Base-by-base conservation (phyloP, 352 stramenopile species). In the Phytophthora quininea region DNA sequence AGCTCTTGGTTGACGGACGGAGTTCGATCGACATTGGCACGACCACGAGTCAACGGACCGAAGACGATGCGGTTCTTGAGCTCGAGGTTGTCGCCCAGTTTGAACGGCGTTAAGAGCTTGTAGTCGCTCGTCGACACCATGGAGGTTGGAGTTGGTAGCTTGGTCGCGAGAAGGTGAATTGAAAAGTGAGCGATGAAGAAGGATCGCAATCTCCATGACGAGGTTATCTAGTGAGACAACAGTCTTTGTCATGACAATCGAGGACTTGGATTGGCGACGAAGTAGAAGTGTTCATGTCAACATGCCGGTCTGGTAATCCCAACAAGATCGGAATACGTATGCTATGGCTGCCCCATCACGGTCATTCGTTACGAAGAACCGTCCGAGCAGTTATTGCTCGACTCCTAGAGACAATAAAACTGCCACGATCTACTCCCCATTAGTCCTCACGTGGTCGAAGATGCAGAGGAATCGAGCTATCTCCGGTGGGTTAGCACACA, bases 401-500 rank as follows among this genome's bases (percentile, higher is more conserved):
- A 24, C 19, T 24, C 19, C 19, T 24, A 24, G 19, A 24, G 19
- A 24, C 19, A 24, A 24, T 24, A 24, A 24, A 24, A 24, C 19
- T 24, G 19, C 19, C 19, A 24, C 19, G 19, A 24, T 24, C 19
- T 24, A 24, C 19, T 24, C 19, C 19, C 19, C 19, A 24, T 24
- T 24, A 24, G 19, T 24, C 19, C 19, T 24, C 19, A 0, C 19
- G 19, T 24, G 19, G 19, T 24, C 19, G 19, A 24, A 33, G 38
- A 79, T 79, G 68, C 66, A 79, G 35, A 64, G 64, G 10, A 48
- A 14, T 46, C 60, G 62, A 47, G 57, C 33, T 9, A 74, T 71
- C 37, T 76, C 68, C n/a, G 63, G 63, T 76, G 64, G 2, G 24
- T 29, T 14, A 50, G 27, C 6, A 12, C 27, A 31, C 12, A 55